Base-by-base conservation (phyloP, 2,329 filamentous ascomycete species). In the Aspergillus udagawae region DNA sequence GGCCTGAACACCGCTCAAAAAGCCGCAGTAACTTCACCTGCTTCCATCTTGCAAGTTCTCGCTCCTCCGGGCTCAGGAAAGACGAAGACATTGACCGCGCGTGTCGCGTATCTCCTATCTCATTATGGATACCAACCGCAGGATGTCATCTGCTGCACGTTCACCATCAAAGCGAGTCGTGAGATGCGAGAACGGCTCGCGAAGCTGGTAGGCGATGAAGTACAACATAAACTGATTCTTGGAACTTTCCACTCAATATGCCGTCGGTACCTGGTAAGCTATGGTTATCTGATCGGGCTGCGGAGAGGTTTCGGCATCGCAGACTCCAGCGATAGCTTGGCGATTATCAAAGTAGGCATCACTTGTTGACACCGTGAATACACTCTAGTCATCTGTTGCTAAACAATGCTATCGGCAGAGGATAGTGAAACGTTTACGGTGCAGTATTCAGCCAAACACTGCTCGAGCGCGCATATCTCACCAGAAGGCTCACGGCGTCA, bases 241-340 rank as follows among this genome's bases (percentile, higher is more conserved):
- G 93, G 93, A 20, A 99, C 94, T 0, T 97, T 99, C 65, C 93
- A 99, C 76, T 96, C 92, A 50, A 92, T 99, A 63, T 87, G 92
- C 53, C 83, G 91, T 48, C 85, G 91, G 57, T 97, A 96, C 69
- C 79, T 99, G 17, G 84, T 87, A 44, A 83, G 84, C 27, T 97
- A 97, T 71, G 93, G 94, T 42, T 84, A 91, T 67, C 80, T 89
- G 59, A 94, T 97, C 67, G 91, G 90, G 12, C 78, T 99, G 49
- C 81, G 85, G 60, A 87, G 88, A 65, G 90, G 90, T 55, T 99
- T 97, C 75, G 90, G 88, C 25, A 96, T 99, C 69, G 92, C 92
- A 28, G 94, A 97, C 70, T 88, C 88, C 50, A 82, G 83, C 25
- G 94, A 97, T 74, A 91, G 86, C 55, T 81, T 86, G 57, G 86